A percentile compares a stretch with the other conserved stretches of the same genome.
phyloP scores from a whole-genome alignment of 805 yeast genomes.

The Brettanomyces naardenensis region DNA sequence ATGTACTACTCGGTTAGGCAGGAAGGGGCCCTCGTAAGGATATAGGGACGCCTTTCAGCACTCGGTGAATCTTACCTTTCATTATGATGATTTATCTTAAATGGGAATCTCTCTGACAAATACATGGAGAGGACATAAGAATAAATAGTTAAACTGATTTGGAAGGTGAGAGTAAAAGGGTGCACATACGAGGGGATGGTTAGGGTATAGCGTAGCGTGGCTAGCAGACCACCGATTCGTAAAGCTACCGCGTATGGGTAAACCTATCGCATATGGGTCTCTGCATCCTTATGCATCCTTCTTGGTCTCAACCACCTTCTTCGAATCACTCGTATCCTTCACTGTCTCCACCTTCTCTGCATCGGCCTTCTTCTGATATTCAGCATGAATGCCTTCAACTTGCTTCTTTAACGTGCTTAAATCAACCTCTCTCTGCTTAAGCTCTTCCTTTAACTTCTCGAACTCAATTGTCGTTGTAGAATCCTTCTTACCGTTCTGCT shows the following conservation, averaged over 20 bases:
- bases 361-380: slow-evolving; percentile 30
- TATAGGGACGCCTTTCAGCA: too few relatives aligned
- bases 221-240: too few relatives aligned
- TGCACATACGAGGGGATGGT: too few relatives aligned
- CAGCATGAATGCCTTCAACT: slow-evolving; percentile 29
- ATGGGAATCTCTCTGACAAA: slow-evolving; percentile 30
- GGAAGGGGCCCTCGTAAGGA: too few relatives aligned
- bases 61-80: too few relatives aligned
- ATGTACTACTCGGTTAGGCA: too few relatives aligned
- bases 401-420: slow-evolving; percentile 32
- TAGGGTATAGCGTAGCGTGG: too few relatives aligned
- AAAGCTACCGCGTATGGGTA: neutral
- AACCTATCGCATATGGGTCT: neutral
- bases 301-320: slow-evolving; percentile 2
- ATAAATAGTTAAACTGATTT: too few relatives aligned
- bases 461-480: slow-evolving; percentile 22
- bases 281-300: slow-evolving; percentile 5
- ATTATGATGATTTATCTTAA: slow-evolving; percentile 8
- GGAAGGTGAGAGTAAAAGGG: too few relatives aligned
- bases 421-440: slow-evolving; percentile 30
- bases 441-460: slow-evolving; percentile 27
- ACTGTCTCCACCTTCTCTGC: slow-evolving; percentile 1
- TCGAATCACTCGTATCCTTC: neutral
- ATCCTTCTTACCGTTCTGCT: slow-evolving; percentile 14
- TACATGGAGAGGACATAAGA: slow-evolving; percentile 17